A percentile compares a stretch with the other conserved stretches of the same genome.
These are phyloP conservation scores for Diospyros lotus DNA, from an alignment of 148 eudicot genomes.

Conservation along the genomic window DNA sequence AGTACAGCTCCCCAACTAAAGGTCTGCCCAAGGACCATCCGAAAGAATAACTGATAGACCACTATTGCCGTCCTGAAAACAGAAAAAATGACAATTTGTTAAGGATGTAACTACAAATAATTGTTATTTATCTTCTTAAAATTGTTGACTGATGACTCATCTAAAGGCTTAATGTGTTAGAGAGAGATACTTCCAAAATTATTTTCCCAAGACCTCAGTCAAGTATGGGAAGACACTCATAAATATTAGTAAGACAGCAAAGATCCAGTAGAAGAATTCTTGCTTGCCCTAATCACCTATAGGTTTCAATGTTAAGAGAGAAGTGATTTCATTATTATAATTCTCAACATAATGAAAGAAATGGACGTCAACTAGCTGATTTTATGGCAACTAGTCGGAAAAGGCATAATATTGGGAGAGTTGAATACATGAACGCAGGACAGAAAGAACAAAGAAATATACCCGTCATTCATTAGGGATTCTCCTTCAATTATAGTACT, in stretches of 20 bases:
- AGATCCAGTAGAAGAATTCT: too few species aligned
- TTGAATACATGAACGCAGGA: neutral
- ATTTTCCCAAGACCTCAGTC: too few species aligned
- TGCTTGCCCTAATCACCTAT: too few species aligned
- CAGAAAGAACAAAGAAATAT: slow-evolving; percentile 19
- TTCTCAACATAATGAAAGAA: neutral
- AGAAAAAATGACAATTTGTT: neutral
- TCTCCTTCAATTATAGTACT: slow-evolving; percentile 96
- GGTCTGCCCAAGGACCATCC: slow-evolving; percentile 70
- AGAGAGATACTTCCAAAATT: too few species aligned
- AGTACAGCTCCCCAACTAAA: slow-evolving; percentile 57
- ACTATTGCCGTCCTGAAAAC: slow-evolving; percentile 86
- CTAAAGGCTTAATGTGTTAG: neutral
- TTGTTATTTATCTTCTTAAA: neutral
- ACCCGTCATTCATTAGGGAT: slow-evolving; percentile 99
- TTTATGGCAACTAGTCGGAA: neutral
- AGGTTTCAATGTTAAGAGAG: too few species aligned
- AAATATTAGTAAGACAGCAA: too few species aligned
- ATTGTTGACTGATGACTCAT: neutral
- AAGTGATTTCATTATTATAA: neutral
- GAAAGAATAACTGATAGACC: slow-evolving; percentile 75
- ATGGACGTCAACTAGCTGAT: too few species aligned
- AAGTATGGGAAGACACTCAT: too few species aligned
- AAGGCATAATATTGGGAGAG: neutral
- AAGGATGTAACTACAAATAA: neutral